Evolutionary conservation across 2,329 filamentous ascomycete species (phyloP).

Genomic region (Fusarium nelsonii): DNA sequence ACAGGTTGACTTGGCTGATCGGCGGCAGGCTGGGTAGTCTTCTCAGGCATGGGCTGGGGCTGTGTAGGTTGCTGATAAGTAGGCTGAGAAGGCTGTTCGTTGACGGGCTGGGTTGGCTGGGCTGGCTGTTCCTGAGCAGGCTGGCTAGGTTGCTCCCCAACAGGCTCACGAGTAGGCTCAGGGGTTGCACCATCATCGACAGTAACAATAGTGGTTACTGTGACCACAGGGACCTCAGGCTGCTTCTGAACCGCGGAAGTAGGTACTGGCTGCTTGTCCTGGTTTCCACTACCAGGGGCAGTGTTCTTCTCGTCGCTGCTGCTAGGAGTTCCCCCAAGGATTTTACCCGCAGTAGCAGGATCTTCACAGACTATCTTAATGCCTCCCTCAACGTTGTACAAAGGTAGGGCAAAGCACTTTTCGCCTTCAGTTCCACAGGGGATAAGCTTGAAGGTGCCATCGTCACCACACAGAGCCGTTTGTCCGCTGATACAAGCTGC

Average conservation of each 20-base stretch:
- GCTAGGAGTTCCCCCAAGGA: slow-evolving; percentile 55
- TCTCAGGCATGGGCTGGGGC: slow-evolving; percentile 13
- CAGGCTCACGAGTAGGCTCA: slow-evolving; percentile 29
- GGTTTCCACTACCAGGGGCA: slow-evolving; percentile 18
- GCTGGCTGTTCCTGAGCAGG: slow-evolving; percentile 19
- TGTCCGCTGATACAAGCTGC: slow-evolving; percentile 66
- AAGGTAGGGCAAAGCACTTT: slow-evolving; percentile 67
- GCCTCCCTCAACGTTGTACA: slow-evolving; percentile 59
- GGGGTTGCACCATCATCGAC: slow-evolving; percentile 43
- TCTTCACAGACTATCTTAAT: slow-evolving; percentile 64
- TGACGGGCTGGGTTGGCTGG: slow-evolving; percentile 25
- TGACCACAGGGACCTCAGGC: slow-evolving; percentile 45
- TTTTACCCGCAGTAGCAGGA: slow-evolving; percentile 54
- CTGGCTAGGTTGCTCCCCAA: slow-evolving; percentile 10
- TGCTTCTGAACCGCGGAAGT: slow-evolving; percentile 27
- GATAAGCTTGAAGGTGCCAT: slow-evolving; percentile 58
- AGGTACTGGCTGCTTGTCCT: slow-evolving; percentile 26
- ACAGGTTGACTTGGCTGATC: slow-evolving; percentile 20
- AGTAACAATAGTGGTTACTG: slow-evolving; percentile 50
- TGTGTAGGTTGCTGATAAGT: slow-evolving; percentile 20
- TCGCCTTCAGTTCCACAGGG: slow-evolving; percentile 48
- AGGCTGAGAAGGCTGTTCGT: slow-evolving; percentile 20
- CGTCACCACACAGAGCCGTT: slow-evolving; percentile 59
- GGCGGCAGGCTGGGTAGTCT: slow-evolving; percentile 5
- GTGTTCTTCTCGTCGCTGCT: slow-evolving; percentile 14